Evolutionary conservation across 2,329 filamentous ascomycete species (phyloP).

Genomic region (Tolypocladium cylindrosporum): DNA sequence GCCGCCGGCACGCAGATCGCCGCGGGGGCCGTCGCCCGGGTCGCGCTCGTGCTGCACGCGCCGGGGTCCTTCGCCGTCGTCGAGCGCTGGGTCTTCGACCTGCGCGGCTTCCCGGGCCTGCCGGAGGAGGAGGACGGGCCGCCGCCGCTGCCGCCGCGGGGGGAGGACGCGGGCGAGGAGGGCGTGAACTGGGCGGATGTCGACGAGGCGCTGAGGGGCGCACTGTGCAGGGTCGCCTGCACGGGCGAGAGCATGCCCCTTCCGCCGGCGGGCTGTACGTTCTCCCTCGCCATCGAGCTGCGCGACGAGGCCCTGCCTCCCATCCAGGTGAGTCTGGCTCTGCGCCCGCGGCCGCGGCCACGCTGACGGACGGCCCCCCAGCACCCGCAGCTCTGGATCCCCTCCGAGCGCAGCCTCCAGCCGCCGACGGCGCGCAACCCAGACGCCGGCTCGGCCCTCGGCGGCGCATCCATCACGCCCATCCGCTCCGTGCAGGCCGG

Average conservation of each 20-base stretch:
- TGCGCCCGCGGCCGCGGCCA: not conserved
- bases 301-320: conserved; percentile 49
- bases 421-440: conserved; percentile 19
- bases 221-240: conserved; percentile 51
- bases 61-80: conserved; percentile 30
- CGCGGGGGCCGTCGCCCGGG: conserved; percentile 37
- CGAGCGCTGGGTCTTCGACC: conserved; percentile 54
- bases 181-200: conserved; percentile 48
- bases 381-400: conserved; percentile 53
- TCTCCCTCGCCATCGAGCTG: conserved; percentile 67
- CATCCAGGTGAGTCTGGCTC: conserved; percentile 38
- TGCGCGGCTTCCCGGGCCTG: conserved; percentile 32
- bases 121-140: not conserved
- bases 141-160: conserved; percentile 11
- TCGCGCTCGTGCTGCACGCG: conserved; percentile 39
- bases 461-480: conserved; percentile 33
- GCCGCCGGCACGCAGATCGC: conserved; percentile 57
- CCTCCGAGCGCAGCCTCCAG: conserved; percentile 39
- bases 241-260: conserved; percentile 45
- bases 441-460: conserved; percentile 17
- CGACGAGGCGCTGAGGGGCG: conserved; percentile 62
- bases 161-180: conserved; percentile 13
- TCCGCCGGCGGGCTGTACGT: conserved; percentile 58
- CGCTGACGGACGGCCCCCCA: conserved; percentile 11
- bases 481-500: conserved; percentile 46